A percentile compares a stretch with the other conserved stretches of the same genome.
These are phyloP conservation scores for Hyaloraphidium curvatum DNA, from an alignment of 192 early-diverging fungal genomes.

Conservation along the genomic window DNA sequence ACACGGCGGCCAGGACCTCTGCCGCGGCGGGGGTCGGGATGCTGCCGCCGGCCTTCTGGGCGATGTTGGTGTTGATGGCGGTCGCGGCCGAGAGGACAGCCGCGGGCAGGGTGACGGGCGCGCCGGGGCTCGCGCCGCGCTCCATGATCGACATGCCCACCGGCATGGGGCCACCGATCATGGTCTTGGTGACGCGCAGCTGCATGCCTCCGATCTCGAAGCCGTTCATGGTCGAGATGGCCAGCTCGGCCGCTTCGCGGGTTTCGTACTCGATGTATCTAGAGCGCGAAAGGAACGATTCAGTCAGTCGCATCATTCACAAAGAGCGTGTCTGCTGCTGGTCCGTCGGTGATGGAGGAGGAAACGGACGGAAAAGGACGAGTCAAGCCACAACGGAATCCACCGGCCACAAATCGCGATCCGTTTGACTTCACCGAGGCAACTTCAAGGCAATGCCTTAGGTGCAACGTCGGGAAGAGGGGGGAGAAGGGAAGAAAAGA, in stretches of 20 bases:
- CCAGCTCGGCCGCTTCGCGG: constrained; percentile 26
- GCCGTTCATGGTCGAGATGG: constrained; percentile 48
- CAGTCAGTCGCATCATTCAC: too few species aligned
- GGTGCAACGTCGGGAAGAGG: constrained; percentile 2
- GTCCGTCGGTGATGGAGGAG: too few species aligned
- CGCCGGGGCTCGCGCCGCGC: too few species aligned
- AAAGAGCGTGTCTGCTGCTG: too few species aligned
- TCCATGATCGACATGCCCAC: constrained; percentile 62
- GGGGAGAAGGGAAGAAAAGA: constrained; percentile 8
- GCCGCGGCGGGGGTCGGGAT: neutral
- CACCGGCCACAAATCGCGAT: too few species aligned
- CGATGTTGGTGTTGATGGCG: constrained; percentile 15
- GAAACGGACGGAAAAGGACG: too few species aligned
- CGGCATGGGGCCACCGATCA: constrained; percentile 59
- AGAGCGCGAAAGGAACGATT: constrained; percentile 5
- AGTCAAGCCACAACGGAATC: too few species aligned
- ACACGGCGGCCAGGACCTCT: neutral
- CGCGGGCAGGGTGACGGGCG: constrained; percentile 18
- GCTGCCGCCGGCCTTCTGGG: neutral
- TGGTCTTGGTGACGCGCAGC: constrained; percentile 42
- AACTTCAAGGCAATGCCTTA: too few species aligned
- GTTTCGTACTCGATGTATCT: constrained; percentile 65
- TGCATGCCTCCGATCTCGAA: constrained; percentile 54
- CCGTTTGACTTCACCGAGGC: too few species aligned
- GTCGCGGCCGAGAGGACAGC: constrained; percentile 11